Evolutionary conservation across 1,284 basidiomycete species (phyloP).

Genomic region (Rhodotorula sp.): DNA sequence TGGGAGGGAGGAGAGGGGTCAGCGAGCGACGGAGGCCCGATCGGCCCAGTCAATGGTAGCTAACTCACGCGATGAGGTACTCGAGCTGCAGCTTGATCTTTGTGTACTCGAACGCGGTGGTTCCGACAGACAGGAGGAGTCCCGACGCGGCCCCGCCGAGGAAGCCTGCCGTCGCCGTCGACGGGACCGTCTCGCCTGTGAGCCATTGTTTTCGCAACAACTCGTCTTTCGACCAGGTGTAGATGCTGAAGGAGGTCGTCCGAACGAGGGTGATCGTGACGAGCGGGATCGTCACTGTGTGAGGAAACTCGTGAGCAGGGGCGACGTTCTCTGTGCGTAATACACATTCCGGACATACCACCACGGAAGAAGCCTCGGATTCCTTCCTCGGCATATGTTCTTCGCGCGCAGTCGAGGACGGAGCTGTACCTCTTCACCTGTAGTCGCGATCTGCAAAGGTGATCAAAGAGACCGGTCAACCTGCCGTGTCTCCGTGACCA

Average conservation of each 20-base stretch:
- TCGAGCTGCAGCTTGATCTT: conserved; percentile 63
- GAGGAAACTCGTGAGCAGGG: not conserved
- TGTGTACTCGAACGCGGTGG: conserved; percentile 40
- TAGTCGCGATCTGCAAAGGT: conserved; percentile 60
- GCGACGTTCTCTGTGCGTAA: too few species aligned
- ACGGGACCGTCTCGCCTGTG: not conserved
- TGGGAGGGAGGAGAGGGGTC: not conserved
- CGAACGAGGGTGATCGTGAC: conserved; percentile 96
- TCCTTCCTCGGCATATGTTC: conserved; percentile 78
- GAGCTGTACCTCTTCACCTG: conserved; percentile 67
- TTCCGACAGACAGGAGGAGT: conserved; percentile 31
- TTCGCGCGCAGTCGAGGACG: conserved; percentile 45
- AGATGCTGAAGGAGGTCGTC: conserved; percentile 55
- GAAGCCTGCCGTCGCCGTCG: conserved; percentile 23
- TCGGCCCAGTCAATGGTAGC: not conserved
- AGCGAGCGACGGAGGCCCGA: too few species aligned
- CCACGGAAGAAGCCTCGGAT: conserved; percentile 87
- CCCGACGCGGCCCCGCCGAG: conserved; percentile 37
- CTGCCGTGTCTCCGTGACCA: too few species aligned
- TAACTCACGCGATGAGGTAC: conserved; percentile 71
- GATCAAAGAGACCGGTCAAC: not conserved
- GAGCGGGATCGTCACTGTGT: conserved; percentile 73
- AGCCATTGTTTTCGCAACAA: conserved; percentile 7
- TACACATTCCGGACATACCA: conserved; percentile 46
- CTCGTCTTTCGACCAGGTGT: conserved; percentile 50